Evolutionary conservation across 202 grass and related monocot species (phyloP), one percentile per base, ranked within the genome.

Genomic region (Schoenoplectus tabernaemontani): DNA sequence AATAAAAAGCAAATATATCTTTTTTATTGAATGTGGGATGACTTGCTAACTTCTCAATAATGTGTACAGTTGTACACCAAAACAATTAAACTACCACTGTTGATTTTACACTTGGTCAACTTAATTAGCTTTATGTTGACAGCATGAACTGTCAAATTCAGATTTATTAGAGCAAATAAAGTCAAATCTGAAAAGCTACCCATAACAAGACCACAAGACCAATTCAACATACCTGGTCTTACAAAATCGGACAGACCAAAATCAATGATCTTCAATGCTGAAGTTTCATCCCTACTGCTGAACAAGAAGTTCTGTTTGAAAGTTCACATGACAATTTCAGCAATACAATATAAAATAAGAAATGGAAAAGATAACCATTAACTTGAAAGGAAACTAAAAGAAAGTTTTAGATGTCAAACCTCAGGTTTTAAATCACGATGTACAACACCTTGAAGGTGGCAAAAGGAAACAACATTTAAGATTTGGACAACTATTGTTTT

Each of bases 401-500:
- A 59, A 68, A 59, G 5, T 13, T 83, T 76, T 53, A 82, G 69
- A 65, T 36, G 3, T 80, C 78, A 85, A 23, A 98, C 95, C 96
- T 99, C 96, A 78, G 96, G 96, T 87, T 99, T 99, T 84, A 99
- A 64, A 91, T 99, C 96, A 82, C 90, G 96, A 84, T 99, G 96
- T 39, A 99, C 88, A 74, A 99, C 88, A 4, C 96, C 96, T 83
- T 99, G 96, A 86, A 99, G 92, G 83, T 99, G 96, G 73, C 96
- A 99, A 91, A 93, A 99, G 46, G 96, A 85, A 88, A 99, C 92
- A 32, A 99, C 90, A 78, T 82, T 95, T 72, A 99, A 86, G 77
- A 99, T 99, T 53, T 99, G 96, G 7, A 88, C 85, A 57, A 99
- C 77, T 59, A 99, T 99, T 80, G 90, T 79, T 88, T 95, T 99